These are phyloP conservation scores for Ogataea allantospora DNA, from an alignment of 805 yeast species.

Conservation along the genomic window DNA sequence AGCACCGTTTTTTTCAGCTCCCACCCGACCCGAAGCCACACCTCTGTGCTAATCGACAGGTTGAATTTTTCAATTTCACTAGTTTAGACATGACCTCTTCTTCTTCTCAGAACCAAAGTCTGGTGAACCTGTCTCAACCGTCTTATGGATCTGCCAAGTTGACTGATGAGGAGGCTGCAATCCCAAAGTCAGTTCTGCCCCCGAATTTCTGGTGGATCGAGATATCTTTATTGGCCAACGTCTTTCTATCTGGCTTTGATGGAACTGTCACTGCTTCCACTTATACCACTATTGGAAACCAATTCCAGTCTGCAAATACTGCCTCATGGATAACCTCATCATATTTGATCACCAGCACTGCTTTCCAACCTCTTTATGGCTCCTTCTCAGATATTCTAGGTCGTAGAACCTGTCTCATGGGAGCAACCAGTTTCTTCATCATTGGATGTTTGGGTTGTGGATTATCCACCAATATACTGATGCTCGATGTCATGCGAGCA, in stretches of 20 bases:
- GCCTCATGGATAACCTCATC: slow-evolving; percentile 37
- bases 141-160: not conserved
- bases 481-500: slow-evolving; percentile 53
- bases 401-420: slow-evolving; percentile 34
- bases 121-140: not conserved
- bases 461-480: slow-evolving; percentile 37
- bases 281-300: slow-evolving; percentile 45
- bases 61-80: not conserved
- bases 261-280: slow-evolving; percentile 48
- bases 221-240: slow-evolving; percentile 10
- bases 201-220: slow-evolving; percentile 12
- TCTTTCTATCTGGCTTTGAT: slow-evolving; percentile 45
- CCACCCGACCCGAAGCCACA: not conserved
- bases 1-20: not conserved
- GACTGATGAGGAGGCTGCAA: not conserved
- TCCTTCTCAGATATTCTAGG: slow-evolving; percentile 49
- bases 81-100: not conserved
- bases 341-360: slow-evolving; percentile 35
- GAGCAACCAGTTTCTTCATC: slow-evolving; percentile 30
- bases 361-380: slow-evolving; percentile 50
- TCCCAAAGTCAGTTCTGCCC: not conserved
- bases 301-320: slow-evolving; percentile 40
- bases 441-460: slow-evolving; percentile 41
- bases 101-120: too few relatives aligned
- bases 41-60: not conserved